Evolutionary conservation across 768 basidiomycete genomes (phyloP), one percentile per base, ranked within the genome.

Genomic region (Lentinus brumalis): DNA sequence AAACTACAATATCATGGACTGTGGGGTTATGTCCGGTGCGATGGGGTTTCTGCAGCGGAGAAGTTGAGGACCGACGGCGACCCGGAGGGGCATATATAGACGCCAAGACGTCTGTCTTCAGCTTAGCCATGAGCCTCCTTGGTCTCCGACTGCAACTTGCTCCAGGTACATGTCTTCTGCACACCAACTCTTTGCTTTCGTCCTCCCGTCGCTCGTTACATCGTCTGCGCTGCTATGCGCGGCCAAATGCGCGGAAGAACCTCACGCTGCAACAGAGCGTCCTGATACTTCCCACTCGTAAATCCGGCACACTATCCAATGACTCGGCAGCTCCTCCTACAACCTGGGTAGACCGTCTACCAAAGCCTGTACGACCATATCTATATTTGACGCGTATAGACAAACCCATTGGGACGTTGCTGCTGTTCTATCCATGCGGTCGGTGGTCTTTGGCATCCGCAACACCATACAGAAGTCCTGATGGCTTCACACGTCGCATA

Each of bases 391-490:
- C 89, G 47, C 85, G 97, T 57, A 81, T 96, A 41, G 96, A 99
- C 78, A 99, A 98, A 71, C 96, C 97, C 16, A 98, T 97, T 60
- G 97, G 97, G 35, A 93, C 94, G 0, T 77, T 95, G 47, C 75
- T 99, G 14, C 80, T 99, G 15, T 96, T 90, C 72, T 96, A 94
- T 77, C 97, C 97, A 1, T 98, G 97, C 73, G 85, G 96, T 97
- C 57, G 67, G 88, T 85, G 51, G 5, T 45, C 35, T 35, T 26
- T 11, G 35, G 6, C 35, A 11, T 35, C 11, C 35, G 6, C 35
- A 35, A 31, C 55, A 5, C 15, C 26, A 5, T 14, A 26, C 29
- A 39, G 10, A 26, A 15, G n/a, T 31, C 31, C 29, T 15, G 6
- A 14, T 21, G 30, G 4, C 1, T 50, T 55, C 54, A 51, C 40